A percentile compares a stretch with the other conserved stretches of the same genome.
phyloP scores from a whole-genome alignment of 2,329 filamentous ascomycete species.

The Verticillium alfalfae region DNA sequence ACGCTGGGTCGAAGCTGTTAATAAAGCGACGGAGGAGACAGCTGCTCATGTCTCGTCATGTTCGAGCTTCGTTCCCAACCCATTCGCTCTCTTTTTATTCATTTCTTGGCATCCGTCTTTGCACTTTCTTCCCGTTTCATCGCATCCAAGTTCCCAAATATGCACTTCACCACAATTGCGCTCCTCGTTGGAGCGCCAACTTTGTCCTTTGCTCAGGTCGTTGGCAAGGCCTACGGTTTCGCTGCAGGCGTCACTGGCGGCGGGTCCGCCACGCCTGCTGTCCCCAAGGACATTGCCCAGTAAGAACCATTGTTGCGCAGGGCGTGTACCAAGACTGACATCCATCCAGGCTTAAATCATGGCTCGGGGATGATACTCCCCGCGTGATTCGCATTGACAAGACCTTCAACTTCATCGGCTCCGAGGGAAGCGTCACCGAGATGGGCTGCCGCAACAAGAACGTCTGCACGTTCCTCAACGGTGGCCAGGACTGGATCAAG shows the following conservation, averaged over 20 bases:
- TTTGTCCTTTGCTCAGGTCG: constrained; percentile 1
- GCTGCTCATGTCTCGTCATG: neutral
- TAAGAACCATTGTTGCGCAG: neutral
- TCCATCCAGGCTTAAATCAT: constrained; percentile 12
- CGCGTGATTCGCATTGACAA: constrained; percentile 27
- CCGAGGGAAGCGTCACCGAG: constrained; percentile 13
- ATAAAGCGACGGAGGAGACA: neutral
- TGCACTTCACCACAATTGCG: neutral
- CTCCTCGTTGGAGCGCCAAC: neutral
- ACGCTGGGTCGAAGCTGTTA: neutral
- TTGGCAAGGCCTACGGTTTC: constrained; percentile 2
- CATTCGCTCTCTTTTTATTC: neutral
- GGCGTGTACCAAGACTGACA: neutral
- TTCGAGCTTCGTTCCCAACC: neutral
- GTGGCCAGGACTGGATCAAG: constrained; percentile 18
- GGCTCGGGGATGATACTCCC: constrained; percentile 20
- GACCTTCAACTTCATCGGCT: constrained; percentile 17
- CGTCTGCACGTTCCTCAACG: constrained; percentile 7
- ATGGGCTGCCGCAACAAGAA: constrained; percentile 16
- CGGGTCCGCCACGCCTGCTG: neutral
- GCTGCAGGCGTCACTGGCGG: constrained; percentile 4
- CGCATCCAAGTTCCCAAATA: neutral
- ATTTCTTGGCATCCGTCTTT: neutral
- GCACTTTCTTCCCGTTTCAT: neutral
- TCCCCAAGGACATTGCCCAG: constrained; percentile 5